phyloP scores from a whole-genome alignment of 768 basidiomycete species.

The Floccularia luteovirens region DNA sequence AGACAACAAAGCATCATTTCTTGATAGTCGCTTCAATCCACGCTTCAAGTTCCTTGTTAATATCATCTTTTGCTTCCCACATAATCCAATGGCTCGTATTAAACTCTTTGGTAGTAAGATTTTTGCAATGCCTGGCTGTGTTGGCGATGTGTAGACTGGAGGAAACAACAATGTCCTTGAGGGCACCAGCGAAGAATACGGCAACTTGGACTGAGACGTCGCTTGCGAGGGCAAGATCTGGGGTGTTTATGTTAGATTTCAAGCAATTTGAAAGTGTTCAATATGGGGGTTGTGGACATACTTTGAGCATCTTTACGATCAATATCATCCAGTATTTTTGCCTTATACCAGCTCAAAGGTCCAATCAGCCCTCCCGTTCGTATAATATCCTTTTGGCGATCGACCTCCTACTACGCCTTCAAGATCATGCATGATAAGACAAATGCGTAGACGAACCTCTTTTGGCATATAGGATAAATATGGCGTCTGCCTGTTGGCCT shows the following conservation, averaged over 20 bases:
- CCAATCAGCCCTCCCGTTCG: constrained; percentile 18
- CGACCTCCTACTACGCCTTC: constrained; percentile 13
- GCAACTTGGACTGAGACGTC: not conserved
- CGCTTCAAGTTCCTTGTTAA: constrained; percentile 9
- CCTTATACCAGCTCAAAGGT: constrained; percentile 25
- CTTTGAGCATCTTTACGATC: not conserved
- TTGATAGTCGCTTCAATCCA: too few relatives aligned
- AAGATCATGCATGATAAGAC: not conserved
- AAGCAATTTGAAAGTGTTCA: too few relatives aligned
- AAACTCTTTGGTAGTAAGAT: constrained; percentile 4
- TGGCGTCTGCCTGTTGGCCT: constrained; percentile 16
- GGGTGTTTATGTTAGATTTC: too few relatives aligned
- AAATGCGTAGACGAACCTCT: constrained; percentile 15
- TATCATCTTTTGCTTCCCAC: constrained; percentile 9
- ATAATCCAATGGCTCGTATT: constrained; percentile 12
- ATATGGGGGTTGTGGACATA: not conserved
- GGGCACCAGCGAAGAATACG: not conserved
- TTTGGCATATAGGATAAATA: constrained; percentile 20
- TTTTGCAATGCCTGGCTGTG: not conserved
- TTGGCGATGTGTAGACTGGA: not conserved
- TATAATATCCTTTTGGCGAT: constrained; percentile 9
- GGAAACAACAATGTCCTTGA: not conserved
- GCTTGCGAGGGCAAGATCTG: too few relatives aligned
- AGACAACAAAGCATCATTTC: too few relatives aligned
- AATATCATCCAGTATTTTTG: not conserved